phyloP scores from a whole-genome alignment of 345 rosid species.

The Adansonia digitata region DNA sequence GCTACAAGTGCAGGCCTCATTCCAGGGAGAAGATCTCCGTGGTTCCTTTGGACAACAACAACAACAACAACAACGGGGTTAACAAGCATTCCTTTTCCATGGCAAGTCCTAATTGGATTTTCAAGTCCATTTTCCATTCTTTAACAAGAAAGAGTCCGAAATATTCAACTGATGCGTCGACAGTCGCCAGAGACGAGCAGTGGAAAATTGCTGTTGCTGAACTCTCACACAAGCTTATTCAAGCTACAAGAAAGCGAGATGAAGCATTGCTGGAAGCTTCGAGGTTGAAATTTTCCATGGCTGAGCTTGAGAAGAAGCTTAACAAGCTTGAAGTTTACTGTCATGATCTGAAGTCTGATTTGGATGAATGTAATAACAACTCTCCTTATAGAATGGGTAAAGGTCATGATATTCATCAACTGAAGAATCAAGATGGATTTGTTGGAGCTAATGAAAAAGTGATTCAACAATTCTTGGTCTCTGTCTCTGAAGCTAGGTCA shows the following conservation, averaged over 20 bases:
- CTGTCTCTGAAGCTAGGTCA: constrained; percentile 68
- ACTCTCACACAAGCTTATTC: constrained; percentile 73
- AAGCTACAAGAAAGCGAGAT: constrained; percentile 76
- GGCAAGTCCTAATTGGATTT: constrained; percentile 71
- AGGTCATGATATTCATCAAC: neutral
- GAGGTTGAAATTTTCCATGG: constrained; percentile 67
- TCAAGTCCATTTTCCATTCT: constrained; percentile 65
- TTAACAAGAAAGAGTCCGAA: constrained; percentile 62
- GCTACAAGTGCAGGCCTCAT: constrained; percentile 82
- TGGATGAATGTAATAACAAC: constrained; percentile 54
- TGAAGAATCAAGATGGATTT: constrained; percentile 22
- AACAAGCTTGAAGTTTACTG: constrained; percentile 80
- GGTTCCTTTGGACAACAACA: constrained; percentile 68
- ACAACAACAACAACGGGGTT: constrained; percentile 47
- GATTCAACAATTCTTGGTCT: constrained; percentile 55
- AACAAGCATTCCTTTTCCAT: constrained; percentile 43
- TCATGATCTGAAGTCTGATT: constrained; percentile 66
- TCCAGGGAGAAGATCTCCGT: constrained; percentile 73
- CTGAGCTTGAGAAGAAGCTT: constrained; percentile 94
- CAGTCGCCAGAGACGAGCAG: constrained; percentile 60
- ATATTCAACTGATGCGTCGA: constrained; percentile 22
- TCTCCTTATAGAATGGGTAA: constrained; percentile 26
- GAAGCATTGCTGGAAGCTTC: constrained; percentile 79
- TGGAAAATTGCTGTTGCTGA: constrained; percentile 75
- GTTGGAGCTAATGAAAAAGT: constrained; percentile 38